These are phyloP conservation scores for Pleodorina starrii DNA, from an alignment of 139 green algal genomes.

Conservation along the genomic window DNA sequence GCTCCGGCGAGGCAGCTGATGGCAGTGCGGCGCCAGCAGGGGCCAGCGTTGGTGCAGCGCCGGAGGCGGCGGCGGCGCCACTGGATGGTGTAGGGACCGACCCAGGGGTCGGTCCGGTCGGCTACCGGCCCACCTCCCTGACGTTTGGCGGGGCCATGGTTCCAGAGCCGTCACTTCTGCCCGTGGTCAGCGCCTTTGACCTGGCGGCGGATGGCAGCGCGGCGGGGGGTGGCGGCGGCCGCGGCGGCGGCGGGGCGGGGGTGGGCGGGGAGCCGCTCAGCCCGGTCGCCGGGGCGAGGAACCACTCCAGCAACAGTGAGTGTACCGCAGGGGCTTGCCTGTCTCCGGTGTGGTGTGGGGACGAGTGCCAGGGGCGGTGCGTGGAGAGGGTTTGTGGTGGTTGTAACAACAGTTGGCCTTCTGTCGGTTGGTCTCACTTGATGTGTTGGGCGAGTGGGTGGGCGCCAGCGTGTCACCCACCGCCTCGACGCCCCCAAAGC, in stretches of 20 bases:
- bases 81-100: background rate
- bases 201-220: background rate
- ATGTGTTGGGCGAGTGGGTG: too few relatives aligned
- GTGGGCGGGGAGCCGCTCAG: background rate
- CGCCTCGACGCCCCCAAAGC: too few relatives aligned
- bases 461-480: too few relatives aligned
- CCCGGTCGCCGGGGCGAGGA: too few relatives aligned
- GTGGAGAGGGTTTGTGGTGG: too few relatives aligned
- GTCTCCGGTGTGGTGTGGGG: too few relatives aligned
- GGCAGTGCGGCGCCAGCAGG: background rate
- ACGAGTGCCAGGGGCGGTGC: too few relatives aligned
- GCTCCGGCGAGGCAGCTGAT: background rate
- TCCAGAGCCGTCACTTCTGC: slow-evolving; percentile 21
- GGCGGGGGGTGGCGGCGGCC: too few relatives aligned
- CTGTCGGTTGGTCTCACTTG: too few relatives aligned
- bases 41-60: background rate
- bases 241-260: background rate
- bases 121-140: background rate
- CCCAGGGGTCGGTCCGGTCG: background rate
- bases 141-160: background rate
- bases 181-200: background rate
- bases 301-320: too few relatives aligned
- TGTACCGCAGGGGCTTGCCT: too few relatives aligned
- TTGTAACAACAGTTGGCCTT: too few relatives aligned
- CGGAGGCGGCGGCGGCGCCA: background rate